Evolutionary conservation across 2,329 filamentous ascomycete species (phyloP).

Genomic region (Venturiaceae sp.): DNA sequence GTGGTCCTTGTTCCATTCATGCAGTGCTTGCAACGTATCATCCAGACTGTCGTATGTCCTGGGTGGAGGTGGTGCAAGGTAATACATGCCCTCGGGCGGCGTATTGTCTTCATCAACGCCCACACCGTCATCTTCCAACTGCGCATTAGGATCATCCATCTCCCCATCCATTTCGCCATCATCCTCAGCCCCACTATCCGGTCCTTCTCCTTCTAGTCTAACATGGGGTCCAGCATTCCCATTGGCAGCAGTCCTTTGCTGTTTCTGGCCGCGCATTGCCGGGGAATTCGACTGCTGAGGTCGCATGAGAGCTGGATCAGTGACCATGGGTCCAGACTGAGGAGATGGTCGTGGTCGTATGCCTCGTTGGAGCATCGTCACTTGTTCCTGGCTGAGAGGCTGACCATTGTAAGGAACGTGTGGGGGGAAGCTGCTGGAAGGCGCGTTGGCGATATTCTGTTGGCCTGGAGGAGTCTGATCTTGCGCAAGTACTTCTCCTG

Average conservation of each 20-base stretch:
- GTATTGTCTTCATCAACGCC: conserved; percentile 5
- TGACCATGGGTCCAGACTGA: neutral
- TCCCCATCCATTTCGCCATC: conserved; percentile 3
- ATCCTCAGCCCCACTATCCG: neutral
- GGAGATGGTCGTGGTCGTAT: neutral
- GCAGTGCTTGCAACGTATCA: neutral
- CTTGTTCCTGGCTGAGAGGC: neutral
- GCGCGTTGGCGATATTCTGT: neutral
- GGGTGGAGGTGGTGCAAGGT: conserved; percentile 8
- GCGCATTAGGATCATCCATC: neutral
- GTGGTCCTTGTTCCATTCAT: conserved; percentile 8
- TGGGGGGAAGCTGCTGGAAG: neutral
- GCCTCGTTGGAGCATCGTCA: neutral
- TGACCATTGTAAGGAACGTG: neutral
- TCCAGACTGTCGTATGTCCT: conserved; percentile 1
- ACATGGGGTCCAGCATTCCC: neutral
- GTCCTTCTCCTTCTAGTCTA: neutral
- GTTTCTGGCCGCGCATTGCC: neutral
- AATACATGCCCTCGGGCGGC: conserved; percentile 7
- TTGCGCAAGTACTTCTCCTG: neutral
- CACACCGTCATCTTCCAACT: neutral
- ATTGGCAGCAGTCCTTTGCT: neutral
- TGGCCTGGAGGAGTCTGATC: neutral
- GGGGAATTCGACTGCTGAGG: neutral
- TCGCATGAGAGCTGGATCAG: neutral